Evolutionary conservation across 106 monocot genomes (phyloP).

Genomic region (Dactylorhiza incarnata): DNA sequence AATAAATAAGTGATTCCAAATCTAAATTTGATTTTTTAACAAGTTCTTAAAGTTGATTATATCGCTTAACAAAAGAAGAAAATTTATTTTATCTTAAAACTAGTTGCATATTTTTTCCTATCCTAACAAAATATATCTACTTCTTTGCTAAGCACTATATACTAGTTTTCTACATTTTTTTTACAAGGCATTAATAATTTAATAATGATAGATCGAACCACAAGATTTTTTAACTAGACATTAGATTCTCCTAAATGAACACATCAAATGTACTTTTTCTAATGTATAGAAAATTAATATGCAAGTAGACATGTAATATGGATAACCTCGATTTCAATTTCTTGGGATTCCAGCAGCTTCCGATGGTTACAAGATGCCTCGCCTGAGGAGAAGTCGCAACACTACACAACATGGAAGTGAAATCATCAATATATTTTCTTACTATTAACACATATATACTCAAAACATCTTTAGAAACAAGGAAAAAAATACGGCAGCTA

Average conservation of each 20-base stretch:
- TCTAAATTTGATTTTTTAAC: no score
- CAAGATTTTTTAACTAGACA: background rate
- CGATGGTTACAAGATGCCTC: slow-evolving; percentile 18
- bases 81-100: no score
- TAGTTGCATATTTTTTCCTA: no score
- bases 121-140: no score
- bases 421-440: slow-evolving; percentile 3
- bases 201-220: no score
- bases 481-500: background rate
- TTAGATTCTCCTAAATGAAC: background rate
- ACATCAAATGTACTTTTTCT: background rate
- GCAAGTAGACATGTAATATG: background rate
- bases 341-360: slow-evolving; percentile 35
- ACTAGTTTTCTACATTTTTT: no score
- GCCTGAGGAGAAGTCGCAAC: slow-evolving; percentile 9
- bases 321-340: slow-evolving; percentile 43
- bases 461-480: background rate
- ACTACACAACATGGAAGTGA: slow-evolving; percentile 12
- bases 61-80: no score
- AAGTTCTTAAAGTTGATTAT: no score
- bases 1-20: no score
- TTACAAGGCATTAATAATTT: no score
- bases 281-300: background rate
- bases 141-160: no score
- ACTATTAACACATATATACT: background rate